These are phyloP conservation scores for Escallonia herrerae DNA, from an alignment of 129 eudicot genomes.

Conservation along the genomic window DNA sequence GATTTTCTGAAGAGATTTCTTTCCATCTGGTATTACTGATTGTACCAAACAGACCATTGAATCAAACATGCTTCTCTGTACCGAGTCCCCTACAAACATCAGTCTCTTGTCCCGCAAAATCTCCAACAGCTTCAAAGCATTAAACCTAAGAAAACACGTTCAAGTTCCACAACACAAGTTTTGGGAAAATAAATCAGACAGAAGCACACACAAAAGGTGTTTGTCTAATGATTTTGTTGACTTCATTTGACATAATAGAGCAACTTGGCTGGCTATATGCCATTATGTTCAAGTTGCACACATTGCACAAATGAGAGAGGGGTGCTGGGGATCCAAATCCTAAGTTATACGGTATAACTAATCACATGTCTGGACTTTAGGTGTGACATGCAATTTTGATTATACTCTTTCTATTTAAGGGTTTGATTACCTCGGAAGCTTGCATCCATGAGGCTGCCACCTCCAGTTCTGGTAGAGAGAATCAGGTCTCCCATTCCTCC, in stretches of 20 bases:
- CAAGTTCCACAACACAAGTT: no score
- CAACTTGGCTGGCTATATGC: no score
- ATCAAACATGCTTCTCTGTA: conserved; percentile 93
- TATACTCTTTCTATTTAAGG: background rate
- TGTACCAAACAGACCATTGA: conserved; percentile 95
- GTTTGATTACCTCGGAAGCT: conserved; percentile 65
- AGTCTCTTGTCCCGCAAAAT: conserved; percentile 77
- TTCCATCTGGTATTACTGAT: conserved; percentile 59
- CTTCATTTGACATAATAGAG: no score
- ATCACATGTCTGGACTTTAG: no score
- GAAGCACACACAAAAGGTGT: no score
- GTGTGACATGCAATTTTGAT: no score
- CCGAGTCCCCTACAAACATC: conserved; percentile 95
- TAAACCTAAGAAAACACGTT: conserved; percentile 35
- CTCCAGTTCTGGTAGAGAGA: conserved; percentile 85
- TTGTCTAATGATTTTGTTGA: no score
- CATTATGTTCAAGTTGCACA: no score
- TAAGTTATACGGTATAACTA: no score
- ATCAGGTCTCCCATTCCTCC: conserved; percentile 86
- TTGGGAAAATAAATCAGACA: no score
- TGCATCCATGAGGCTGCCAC: conserved; percentile 92
- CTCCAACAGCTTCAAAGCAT: conserved; percentile 76
- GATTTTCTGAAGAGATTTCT: conserved; percentile 48
- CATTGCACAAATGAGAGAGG: no score
- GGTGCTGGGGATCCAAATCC: no score